Conservation (phyloP, 768 basidiomycete genomes). For the Auriscalpium microsporum region DNA sequence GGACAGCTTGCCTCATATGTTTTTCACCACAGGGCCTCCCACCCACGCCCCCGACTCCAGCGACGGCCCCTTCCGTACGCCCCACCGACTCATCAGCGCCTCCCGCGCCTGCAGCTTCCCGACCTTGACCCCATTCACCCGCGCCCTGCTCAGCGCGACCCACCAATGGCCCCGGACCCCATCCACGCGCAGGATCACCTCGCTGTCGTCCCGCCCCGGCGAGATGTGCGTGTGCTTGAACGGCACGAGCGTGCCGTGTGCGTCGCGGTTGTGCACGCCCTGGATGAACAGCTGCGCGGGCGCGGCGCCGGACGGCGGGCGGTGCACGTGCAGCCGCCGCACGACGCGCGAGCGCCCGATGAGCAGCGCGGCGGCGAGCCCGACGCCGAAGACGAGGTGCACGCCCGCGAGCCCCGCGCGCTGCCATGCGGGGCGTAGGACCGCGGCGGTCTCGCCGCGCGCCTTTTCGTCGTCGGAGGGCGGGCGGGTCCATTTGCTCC, state of each 20-base stretch:
- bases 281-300: conserved; percentile 10
- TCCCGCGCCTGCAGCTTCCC: conserved; percentile 7
- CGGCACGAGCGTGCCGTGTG: conserved; percentile 9
- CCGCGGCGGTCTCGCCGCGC: not conserved
- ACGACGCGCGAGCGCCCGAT: conserved; percentile 13
- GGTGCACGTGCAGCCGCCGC: conserved; percentile 10
- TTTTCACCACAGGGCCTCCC: not conserved
- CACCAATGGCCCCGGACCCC: conserved; percentile 16
- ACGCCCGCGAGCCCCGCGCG: conserved; percentile 9
- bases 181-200: conserved; percentile 11
- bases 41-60: not conserved
- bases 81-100: conserved; percentile 8
- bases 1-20: not conserved
- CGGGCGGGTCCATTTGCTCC: conserved; percentile 13
- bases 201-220: conserved; percentile 13
- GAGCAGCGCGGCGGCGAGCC: conserved; percentile 10
- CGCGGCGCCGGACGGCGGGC: not conserved
- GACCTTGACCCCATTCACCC: conserved; percentile 4
- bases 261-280: conserved; percentile 2
- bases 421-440: conserved; percentile 11
- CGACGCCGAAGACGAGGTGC: conserved; percentile 10
- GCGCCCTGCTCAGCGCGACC: conserved; percentile 9
- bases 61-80: conserved; percentile 3
- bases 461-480: conserved; percentile 1
- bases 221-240: conserved; percentile 6